Percentiles rank a stretch among this genome's conserved stretches.
Conservation (phyloP, 441 rosid species). For the Aleurites moluccanus region DNA sequence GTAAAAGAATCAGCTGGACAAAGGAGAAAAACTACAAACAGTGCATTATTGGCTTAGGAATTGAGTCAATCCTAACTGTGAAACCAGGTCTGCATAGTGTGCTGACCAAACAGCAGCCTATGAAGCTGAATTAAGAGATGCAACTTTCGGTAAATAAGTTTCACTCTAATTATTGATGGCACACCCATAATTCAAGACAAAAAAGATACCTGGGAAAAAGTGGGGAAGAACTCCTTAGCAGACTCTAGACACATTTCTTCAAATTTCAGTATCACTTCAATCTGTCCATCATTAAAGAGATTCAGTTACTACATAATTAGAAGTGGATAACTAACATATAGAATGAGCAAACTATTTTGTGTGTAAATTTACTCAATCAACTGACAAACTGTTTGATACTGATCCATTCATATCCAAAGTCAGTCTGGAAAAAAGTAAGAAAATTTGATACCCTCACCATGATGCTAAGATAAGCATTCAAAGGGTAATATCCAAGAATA, state of each 20-base stretch:
- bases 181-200: constrained; percentile 15
- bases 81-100: neutral
- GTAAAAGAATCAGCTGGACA: neutral
- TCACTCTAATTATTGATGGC: neutral
- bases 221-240: constrained; percentile 59
- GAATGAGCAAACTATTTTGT: neutral
- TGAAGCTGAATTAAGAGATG: neutral
- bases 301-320: constrained; percentile 2
- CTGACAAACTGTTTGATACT: neutral
- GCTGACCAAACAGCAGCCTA: neutral
- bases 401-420: constrained; percentile 1
- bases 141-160: neutral
- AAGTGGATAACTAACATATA: constrained; percentile 7
- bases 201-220: constrained; percentile 57
- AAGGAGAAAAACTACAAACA: neutral
- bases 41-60: neutral
- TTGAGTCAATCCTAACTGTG: neutral
- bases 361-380: constrained; percentile 14
- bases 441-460: neutral
- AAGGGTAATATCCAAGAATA: neutral
- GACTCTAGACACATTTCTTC: constrained; percentile 94
- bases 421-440: neutral
- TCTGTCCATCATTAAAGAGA: constrained; percentile 38
- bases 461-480: neutral
- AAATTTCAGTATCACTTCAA: constrained; percentile 87